These are phyloP conservation scores for Hyaloscypha hepaticicola DNA, from an alignment of 495 filamentous ascomycete species.

Conservation along the genomic window DNA sequence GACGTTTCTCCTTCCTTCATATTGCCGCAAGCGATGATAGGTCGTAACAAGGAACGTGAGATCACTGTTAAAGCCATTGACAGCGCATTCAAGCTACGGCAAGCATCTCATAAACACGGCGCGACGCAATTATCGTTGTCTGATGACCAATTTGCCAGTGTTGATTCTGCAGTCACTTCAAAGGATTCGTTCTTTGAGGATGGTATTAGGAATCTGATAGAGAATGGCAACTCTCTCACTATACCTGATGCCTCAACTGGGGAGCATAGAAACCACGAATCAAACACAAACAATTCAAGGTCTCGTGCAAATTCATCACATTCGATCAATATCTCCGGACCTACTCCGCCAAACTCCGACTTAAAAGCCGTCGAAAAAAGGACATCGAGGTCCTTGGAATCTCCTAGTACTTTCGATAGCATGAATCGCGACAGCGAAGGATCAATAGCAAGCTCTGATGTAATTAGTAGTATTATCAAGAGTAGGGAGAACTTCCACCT, in stretches of 20 bases:
- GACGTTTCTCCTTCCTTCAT: conserved; percentile 86
- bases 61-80: conserved; percentile 69
- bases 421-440: conserved; percentile 17
- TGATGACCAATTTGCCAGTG: conserved; percentile 40
- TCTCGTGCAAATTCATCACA: conserved; percentile 12
- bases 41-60: conserved; percentile 66
- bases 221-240: conserved; percentile 30
- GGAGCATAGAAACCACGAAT: neutral
- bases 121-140: conserved; percentile 53
- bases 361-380: conserved; percentile 22
- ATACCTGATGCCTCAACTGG: neutral
- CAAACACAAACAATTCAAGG: conserved; percentile 1
- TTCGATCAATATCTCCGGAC: conserved; percentile 1
- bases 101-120: conserved; percentile 37
- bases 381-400: conserved; percentile 8
- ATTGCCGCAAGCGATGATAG: conserved; percentile 72
- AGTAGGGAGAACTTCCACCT: conserved; percentile 45
- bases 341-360: neutral
- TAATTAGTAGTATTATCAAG: conserved; percentile 11
- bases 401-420: conserved; percentile 21
- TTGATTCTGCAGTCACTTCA: conserved; percentile 43
- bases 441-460: conserved; percentile 17
- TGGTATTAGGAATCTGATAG: conserved; percentile 42
- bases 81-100: conserved; percentile 45
- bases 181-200: conserved; percentile 44